phyloP scores from a whole-genome alignment of 2,329 filamentous ascomycete species.

The Nigrospora oryzae region DNA sequence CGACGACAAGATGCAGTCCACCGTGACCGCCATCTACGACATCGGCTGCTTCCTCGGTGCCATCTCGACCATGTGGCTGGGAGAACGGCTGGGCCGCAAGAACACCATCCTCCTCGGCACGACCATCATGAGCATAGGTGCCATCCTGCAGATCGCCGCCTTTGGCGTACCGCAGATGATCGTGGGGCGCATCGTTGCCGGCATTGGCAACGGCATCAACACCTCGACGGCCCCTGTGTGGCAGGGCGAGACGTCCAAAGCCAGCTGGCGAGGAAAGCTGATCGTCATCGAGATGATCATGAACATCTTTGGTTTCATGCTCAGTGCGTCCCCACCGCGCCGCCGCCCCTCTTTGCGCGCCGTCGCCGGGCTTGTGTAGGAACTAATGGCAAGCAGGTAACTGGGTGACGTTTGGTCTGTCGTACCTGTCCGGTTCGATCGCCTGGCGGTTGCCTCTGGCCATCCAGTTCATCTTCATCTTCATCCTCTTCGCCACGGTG shows the following conservation, averaged over 20 bases:
- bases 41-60: constrained; percentile 51
- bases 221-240: constrained; percentile 28
- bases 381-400: constrained; percentile 15
- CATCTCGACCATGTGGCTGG: constrained; percentile 20
- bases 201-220: constrained; percentile 37
- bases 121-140: constrained; percentile 23
- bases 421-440: constrained; percentile 21
- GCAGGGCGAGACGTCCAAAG: constrained; percentile 26
- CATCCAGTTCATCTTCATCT: constrained; percentile 34
- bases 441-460: constrained; percentile 36
- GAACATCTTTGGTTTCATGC: constrained; percentile 21
- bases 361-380: background rate
- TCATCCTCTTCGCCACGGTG: constrained; percentile 18
- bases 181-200: constrained; percentile 33
- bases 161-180: constrained; percentile 31
- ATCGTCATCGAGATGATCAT: constrained; percentile 22
- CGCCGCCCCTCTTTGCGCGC: background rate
- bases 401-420: constrained; percentile 32
- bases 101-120: constrained; percentile 22
- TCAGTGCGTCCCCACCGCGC: constrained; percentile 6
- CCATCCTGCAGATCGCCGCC: constrained; percentile 23
- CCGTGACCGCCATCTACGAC: constrained; percentile 49
- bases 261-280: constrained; percentile 21
- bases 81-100: constrained; percentile 23
- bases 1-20: constrained; percentile 21